A percentile compares a stretch with the other conserved stretches of the same genome.
These are phyloP conservation scores for Protomyces inouyei DNA, from an alignment of 1,139 yeast genomes.

Conservation along the genomic window DNA sequence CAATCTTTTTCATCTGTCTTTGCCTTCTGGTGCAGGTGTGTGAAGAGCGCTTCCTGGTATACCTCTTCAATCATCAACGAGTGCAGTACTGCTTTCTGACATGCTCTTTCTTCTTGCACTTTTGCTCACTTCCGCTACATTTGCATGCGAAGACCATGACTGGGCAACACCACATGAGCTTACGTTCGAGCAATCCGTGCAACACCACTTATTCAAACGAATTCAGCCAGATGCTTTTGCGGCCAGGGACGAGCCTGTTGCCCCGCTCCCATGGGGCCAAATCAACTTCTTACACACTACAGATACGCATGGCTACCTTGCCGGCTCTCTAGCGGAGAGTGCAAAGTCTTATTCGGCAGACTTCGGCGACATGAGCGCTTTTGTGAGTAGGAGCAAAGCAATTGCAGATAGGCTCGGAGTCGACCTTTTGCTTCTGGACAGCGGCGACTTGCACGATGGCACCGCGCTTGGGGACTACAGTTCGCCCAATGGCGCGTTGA, in stretches of 20 bases:
- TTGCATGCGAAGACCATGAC: not conserved
- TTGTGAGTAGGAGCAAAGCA: slow-evolving; percentile 49
- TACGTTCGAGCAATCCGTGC: not conserved
- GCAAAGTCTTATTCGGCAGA: slow-evolving; percentile 60
- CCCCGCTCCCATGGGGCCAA: slow-evolving; percentile 37
- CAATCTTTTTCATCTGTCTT: too few relatives aligned
- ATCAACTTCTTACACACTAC: slow-evolving; percentile 86
- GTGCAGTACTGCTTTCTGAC: not conserved
- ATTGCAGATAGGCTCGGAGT: slow-evolving; percentile 47
- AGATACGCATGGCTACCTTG: slow-evolving; percentile 93
- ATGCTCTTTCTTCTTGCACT: not conserved
- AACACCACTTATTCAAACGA: not conserved
- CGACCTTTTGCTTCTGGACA: slow-evolving; percentile 72
- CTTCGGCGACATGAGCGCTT: slow-evolving; percentile 89
- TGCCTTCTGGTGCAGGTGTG: too few relatives aligned
- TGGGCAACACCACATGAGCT: not conserved
- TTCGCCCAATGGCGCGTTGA: slow-evolving; percentile 28
- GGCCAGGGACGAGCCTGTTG: not conserved
- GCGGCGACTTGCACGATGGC: slow-evolving; percentile 95
- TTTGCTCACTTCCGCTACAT: not conserved
- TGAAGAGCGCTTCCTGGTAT: too few relatives aligned
- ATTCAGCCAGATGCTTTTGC: slow-evolving; percentile 8
- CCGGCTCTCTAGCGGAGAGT: slow-evolving; percentile 75
- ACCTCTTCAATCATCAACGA: too few relatives aligned
- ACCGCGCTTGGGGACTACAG: slow-evolving; percentile 50